A percentile compares a stretch with the other conserved stretches of the same genome.
These are phyloP conservation scores for Calonectria naviculata DNA, from an alignment of 2,329 filamentous ascomycete species.

Conservation along the genomic window DNA sequence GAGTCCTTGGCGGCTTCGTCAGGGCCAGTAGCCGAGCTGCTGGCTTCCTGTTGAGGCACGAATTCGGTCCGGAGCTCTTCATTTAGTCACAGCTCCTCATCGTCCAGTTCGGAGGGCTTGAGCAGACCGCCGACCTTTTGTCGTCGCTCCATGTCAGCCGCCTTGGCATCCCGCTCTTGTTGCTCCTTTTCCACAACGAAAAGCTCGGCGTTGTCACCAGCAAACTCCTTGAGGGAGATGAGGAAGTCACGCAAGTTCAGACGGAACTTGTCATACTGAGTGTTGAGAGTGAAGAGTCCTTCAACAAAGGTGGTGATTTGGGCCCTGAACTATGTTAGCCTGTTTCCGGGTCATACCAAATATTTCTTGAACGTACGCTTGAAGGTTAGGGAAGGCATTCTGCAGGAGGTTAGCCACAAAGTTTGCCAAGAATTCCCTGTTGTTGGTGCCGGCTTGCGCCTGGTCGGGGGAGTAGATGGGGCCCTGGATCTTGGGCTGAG, in stretches of 20 bases:
- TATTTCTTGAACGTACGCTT: slow-evolving; percentile 72
- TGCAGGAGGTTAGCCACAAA: slow-evolving; percentile 88
- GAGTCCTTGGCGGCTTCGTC: slow-evolving; percentile 39
- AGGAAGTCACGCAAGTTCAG: slow-evolving; percentile 96
- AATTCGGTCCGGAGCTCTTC: slow-evolving; percentile 74
- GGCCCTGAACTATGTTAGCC: slow-evolving; percentile 64
- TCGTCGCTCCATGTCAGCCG: slow-evolving; percentile 88
- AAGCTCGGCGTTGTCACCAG: slow-evolving; percentile 93
- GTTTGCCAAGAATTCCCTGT: slow-evolving; percentile 89
- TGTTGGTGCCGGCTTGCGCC: slow-evolving; percentile 83
- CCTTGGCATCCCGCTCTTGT: slow-evolving; percentile 85
- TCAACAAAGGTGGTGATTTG: slow-evolving; percentile 94
- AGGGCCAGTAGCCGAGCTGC: slow-evolving; percentile 34
- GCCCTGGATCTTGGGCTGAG: slow-evolving; percentile 86
- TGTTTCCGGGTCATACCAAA: not conserved
- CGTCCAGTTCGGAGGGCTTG: slow-evolving; percentile 96
- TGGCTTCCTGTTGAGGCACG: slow-evolving; percentile 50
- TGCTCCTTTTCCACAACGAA: slow-evolving; percentile 96
- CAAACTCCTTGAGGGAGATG: slow-evolving; percentile 96
- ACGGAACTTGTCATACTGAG: slow-evolving; percentile 93
- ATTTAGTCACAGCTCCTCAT: slow-evolving; percentile 89
- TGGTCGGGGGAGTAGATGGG: slow-evolving; percentile 90
- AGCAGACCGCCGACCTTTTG: slow-evolving; percentile 96
- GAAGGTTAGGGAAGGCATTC: slow-evolving; percentile 93
- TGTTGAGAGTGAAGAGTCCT: slow-evolving; percentile 88